Evolutionary conservation across 2,329 filamentous ascomycete genomes (phyloP).

Genomic region (Myrmaecium sp.): DNA sequence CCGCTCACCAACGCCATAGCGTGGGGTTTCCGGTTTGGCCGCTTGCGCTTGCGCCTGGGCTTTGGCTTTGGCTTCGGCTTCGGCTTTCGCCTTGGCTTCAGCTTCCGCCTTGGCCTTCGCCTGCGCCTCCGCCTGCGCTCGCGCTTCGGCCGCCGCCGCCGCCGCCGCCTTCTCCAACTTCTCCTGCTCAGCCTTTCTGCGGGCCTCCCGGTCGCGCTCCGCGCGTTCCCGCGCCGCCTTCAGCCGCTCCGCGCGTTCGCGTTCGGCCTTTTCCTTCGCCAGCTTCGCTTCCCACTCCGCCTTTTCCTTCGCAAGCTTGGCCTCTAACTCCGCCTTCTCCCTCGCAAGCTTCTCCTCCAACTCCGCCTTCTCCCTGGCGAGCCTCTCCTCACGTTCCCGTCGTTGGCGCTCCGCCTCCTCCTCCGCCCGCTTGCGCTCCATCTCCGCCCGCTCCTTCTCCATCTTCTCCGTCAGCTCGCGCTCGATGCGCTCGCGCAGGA

Average conservation of each 20-base stretch:
- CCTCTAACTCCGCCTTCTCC: slow-evolving; percentile 19
- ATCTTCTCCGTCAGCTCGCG: slow-evolving; percentile 11
- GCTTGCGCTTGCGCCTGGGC: too few relatives aligned
- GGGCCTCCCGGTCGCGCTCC: slow-evolving; percentile 19
- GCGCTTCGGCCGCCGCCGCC: too few relatives aligned
- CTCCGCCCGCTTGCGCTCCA: too few relatives aligned
- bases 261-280: slow-evolving; percentile 10
- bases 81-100: too few relatives aligned
- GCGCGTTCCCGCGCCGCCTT: slow-evolving; percentile 23
- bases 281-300: slow-evolving; percentile 14
- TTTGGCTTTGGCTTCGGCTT: too few relatives aligned
- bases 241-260: slow-evolving; percentile 12
- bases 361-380: slow-evolving; percentile 19
- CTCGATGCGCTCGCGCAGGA: slow-evolving; percentile 15
- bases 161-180: slow-evolving; percentile 13
- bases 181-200: slow-evolving; percentile 18
- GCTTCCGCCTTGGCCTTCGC: too few relatives aligned
- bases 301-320: too few relatives aligned
- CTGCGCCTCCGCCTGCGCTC: too few relatives aligned
- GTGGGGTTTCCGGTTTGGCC: too few relatives aligned
- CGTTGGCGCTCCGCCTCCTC: too few relatives aligned
- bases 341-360: slow-evolving; percentile 22
- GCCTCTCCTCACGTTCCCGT: slow-evolving; percentile 7
- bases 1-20: too few relatives aligned
- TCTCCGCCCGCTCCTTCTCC: slow-evolving; percentile 6